phyloP scores from a whole-genome alignment of 129 eudicot species.

The Oenanthe sinensis region DNA sequence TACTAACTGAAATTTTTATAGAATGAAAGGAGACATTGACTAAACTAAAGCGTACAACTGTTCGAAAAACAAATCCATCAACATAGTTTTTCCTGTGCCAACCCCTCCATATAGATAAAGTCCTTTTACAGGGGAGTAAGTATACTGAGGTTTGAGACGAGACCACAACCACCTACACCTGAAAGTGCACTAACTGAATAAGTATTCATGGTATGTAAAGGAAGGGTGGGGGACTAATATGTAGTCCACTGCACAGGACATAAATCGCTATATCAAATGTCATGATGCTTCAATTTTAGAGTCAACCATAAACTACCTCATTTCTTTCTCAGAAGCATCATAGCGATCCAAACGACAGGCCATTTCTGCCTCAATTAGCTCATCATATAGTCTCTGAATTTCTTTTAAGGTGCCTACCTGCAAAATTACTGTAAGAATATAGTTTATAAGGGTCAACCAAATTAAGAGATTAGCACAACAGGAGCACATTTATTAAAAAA shows the following conservation, averaged over 20 bases:
- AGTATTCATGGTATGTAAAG: background rate
- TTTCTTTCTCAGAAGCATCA: conserved; percentile 63
- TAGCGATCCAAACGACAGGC: conserved; percentile 82
- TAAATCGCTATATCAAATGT: background rate
- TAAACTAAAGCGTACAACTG: conserved; percentile 50
- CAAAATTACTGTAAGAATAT: conserved; percentile 15
- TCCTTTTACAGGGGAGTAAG: conserved; percentile 83
- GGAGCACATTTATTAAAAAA: background rate
- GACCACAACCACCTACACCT: conserved; percentile 99
- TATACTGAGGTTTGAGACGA: conserved; percentile 69
- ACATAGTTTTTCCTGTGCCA: conserved; percentile 97
- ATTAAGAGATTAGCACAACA: conserved; percentile 1
- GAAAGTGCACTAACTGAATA: conserved; percentile 16
- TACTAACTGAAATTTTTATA: background rate
- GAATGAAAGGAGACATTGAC: background rate
- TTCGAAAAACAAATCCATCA: conserved; percentile 86
- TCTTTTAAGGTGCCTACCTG: conserved; percentile 75
- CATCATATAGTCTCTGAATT: conserved; percentile 84
- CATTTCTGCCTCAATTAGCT: conserved; percentile 71
- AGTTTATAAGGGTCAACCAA: background rate
- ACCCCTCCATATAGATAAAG: conserved; percentile 98
- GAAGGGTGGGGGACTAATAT: background rate
- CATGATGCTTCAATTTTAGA: background rate
- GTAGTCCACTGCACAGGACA: background rate
- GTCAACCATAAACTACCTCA: conserved; percentile 34